Percentiles rank a stretch among this genome's conserved stretches.
phyloP scores from a whole-genome alignment of 805 yeast genomes.

The Saccharomyces paradoxus region DNA sequence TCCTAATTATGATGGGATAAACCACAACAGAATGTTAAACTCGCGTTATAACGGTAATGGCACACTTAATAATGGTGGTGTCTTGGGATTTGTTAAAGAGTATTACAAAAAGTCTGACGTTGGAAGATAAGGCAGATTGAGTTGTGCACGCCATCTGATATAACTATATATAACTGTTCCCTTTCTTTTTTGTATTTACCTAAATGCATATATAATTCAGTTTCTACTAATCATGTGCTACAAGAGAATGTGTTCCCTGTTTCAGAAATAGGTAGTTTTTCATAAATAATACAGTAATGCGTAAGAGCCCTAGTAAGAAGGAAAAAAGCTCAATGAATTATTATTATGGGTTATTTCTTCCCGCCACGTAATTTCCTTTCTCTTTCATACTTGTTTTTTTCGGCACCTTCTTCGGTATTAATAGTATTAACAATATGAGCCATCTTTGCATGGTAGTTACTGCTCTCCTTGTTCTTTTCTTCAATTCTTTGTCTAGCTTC shows the following conservation, averaged over 20 bases:
- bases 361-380: conserved; percentile 63
- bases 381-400: conserved; percentile 83
- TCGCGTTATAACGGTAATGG: neutral
- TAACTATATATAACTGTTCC: neutral
- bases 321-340: neutral
- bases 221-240: neutral
- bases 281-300: neutral
- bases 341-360: conserved; percentile 26
- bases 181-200: no score
- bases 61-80: conserved; percentile 37
- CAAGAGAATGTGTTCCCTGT: neutral
- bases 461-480: conserved; percentile 66
- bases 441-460: conserved; percentile 84
- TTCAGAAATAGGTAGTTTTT: neutral
- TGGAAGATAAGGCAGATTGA: conserved; percentile 8
- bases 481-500: conserved; percentile 77
- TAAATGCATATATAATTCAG: neutral
- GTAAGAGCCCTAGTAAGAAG: neutral
- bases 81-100: conserved; percentile 72
- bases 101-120: conserved; percentile 48
- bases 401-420: conserved; percentile 91
- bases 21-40: neutral
- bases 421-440: conserved; percentile 77
- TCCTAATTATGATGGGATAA: neutral
- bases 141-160: neutral